Evolutionary conservation across 78 protist species (phyloP).

Genomic region (Guillardia theta): DNA sequence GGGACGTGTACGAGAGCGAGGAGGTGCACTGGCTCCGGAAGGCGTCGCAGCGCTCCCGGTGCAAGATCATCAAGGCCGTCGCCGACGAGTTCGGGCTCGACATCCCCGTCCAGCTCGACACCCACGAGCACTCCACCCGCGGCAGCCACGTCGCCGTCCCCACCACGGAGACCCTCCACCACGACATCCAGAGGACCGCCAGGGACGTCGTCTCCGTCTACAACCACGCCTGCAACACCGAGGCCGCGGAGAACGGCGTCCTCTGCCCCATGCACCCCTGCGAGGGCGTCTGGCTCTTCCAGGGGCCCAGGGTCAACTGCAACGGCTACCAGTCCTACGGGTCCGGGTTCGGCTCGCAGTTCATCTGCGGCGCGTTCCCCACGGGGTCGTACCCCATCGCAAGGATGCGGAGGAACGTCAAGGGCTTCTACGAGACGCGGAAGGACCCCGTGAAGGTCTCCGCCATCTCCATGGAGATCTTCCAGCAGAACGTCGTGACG

Average conservation of each 20-base stretch:
- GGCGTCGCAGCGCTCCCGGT: not conserved
- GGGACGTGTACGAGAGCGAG: not conserved
- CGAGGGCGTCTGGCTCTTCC: conserved; percentile 37
- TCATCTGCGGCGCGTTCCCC: not conserved
- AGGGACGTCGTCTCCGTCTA: not conserved
- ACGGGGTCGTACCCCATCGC: not conserved
- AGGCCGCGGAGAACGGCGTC: not conserved
- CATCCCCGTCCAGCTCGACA: too few relatives aligned
- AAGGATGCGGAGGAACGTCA: not conserved
- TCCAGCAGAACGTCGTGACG: not conserved
- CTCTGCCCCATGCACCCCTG: not conserved
- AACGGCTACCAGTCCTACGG: too few relatives aligned
- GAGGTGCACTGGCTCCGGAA: not conserved
- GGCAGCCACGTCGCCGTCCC: not conserved
- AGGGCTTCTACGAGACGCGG: not conserved
- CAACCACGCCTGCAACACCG: not conserved
- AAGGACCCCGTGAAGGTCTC: too few relatives aligned
- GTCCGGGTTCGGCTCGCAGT: not conserved
- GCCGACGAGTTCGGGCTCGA: conserved; percentile 10
- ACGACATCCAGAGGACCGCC: not conserved
- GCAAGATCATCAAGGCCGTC: not conserved
- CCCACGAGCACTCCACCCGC: not conserved
- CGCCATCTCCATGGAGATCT: too few relatives aligned
- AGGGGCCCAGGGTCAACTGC: too few relatives aligned
- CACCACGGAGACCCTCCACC: not conserved